A percentile compares a stretch with the other conserved stretches of the same genome.
Evolutionary conservation across 2,329 filamentous ascomycete genomes (phyloP).

Genomic region (Ophiostoma novo-ulmi): DNA sequence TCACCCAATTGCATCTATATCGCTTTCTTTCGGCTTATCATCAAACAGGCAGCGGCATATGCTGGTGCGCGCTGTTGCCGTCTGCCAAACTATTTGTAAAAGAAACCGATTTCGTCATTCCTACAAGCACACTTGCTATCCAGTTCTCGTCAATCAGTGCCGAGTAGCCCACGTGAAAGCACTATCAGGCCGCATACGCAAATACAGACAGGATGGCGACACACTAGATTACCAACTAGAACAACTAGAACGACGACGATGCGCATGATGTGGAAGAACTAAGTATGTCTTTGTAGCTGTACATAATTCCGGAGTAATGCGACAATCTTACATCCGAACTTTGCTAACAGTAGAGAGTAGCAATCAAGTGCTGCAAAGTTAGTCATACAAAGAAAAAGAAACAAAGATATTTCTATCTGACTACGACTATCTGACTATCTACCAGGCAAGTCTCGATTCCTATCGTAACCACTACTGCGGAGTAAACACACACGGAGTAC

Average conservation of each 20-base stretch:
- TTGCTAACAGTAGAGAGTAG: neutral
- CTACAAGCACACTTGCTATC: neutral
- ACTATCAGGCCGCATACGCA: neutral
- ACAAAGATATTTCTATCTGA: too few relatives aligned
- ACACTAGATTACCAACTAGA: neutral
- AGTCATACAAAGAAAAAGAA: neutral
- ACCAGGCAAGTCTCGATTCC: too few relatives aligned
- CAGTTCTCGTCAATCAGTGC: neutral
- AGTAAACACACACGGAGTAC: neutral
- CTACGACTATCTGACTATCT: too few relatives aligned
- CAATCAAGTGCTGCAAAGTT: neutral
- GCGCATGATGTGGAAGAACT: conserved; percentile 3
- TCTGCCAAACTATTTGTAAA: neutral
- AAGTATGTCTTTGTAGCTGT: neutral
- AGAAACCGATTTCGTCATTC: neutral
- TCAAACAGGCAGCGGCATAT: too few relatives aligned
- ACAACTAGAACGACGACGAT: neutral
- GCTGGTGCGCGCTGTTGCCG: too few relatives aligned
- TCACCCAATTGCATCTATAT: neutral
- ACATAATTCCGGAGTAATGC: neutral
- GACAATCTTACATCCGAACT: conserved; percentile 7
- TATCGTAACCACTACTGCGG: neutral
- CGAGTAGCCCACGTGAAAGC: neutral
- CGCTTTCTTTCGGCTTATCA: conserved; percentile 9
- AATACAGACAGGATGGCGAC: neutral